Base-by-base conservation (phyloP, 139 green algal genomes). In the Chlorella sp. region DNA sequence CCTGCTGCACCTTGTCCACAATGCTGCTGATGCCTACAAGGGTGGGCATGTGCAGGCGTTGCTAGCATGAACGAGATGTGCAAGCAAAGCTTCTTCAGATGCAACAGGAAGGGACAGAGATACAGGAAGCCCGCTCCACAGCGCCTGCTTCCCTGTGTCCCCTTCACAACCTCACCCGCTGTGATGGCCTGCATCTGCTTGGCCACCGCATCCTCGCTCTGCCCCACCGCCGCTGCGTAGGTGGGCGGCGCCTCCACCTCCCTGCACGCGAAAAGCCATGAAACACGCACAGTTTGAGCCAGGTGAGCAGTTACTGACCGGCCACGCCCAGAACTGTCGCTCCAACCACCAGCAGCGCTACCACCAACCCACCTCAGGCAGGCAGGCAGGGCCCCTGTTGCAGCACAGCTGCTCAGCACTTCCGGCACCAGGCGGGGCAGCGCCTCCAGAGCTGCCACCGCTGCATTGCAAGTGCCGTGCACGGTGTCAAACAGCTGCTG, bases 401-500 rank as follows among this genome's bases (percentile, higher is more conserved):
- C 79, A 1, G 64, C 62, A 5, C 84, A 88, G 17, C 76, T 54
- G 32, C 38, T 24, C 36, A 80, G 38, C 36, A 88, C 69, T 13
- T 73, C 46, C 11, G 67, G 43, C 44, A 73, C 36, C 75, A 87
- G 65, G 20, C 85, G 69, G 32, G 62, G 58, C 36, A 76, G 40
- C 1, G 32, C 73, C 51, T 87, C 84, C 40, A 89, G 73, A 26
- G 73, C 41, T 13, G 62, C 75, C 44, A 82, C 64, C 28, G 75
- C 72, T 74, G 96, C 90, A n/a, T 91, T 86, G 56, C 83, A 91
- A 26, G 94, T 93, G 32, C 82, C 90, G 80, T 96, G 92, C 32
- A 97, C 90, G 81, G 94, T 96, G 84, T 97, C 91, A 76, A 96
- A 95, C 64, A 98, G 87, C 41, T 93, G 89, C 76, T 90, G 87